Evolutionary conservation across 2,329 filamentous ascomycete species (phyloP).

Genomic region (Pleomassaria siparia): DNA sequence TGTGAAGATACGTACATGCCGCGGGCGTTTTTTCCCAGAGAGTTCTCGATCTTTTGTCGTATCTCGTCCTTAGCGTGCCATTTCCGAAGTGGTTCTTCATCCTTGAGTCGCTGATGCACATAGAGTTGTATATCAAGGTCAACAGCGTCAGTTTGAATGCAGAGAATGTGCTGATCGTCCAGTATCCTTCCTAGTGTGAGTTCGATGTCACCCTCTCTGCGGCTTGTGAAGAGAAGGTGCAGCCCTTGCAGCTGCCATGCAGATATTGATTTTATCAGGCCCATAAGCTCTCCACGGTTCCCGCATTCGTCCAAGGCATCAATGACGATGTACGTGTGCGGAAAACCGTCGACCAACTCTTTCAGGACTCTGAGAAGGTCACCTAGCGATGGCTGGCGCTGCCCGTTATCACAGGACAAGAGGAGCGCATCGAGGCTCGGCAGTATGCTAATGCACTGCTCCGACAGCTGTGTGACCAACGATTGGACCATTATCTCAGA

Average conservation of each 20-base stretch:
- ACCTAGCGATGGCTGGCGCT: constrained; percentile 22
- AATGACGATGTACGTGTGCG: constrained; percentile 20
- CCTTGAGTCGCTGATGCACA: constrained; percentile 36
- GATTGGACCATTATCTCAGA: constrained; percentile 35
- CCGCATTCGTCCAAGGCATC: constrained; percentile 35
- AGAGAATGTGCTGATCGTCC: constrained; percentile 13
- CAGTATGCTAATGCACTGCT: constrained; percentile 14
- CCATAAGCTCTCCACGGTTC: constrained; percentile 23
- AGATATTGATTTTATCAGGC: constrained; percentile 19
- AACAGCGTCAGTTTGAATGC: constrained; percentile 26
- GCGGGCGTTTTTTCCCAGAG: constrained; percentile 29
- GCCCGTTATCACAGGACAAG: constrained; percentile 22
- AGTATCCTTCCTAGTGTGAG: constrained; percentile 17
- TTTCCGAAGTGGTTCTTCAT: constrained; percentile 26
- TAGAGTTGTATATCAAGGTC: constrained; percentile 33
- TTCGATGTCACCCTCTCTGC: constrained; percentile 32
- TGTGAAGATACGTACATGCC: constrained; percentile 26
- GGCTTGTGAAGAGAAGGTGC: constrained; percentile 31
- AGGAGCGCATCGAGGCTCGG: constrained; percentile 26
- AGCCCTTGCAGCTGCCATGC: constrained; percentile 23
- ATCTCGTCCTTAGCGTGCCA: constrained; percentile 26
- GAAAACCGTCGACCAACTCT: constrained; percentile 27
- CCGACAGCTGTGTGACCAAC: constrained; percentile 36
- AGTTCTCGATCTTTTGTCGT: constrained; percentile 28
- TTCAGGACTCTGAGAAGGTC: constrained; percentile 21